phyloP scores from a whole-genome alignment of 2,329 filamentous ascomycete species.

The Cladophialophora chaetospira region DNA sequence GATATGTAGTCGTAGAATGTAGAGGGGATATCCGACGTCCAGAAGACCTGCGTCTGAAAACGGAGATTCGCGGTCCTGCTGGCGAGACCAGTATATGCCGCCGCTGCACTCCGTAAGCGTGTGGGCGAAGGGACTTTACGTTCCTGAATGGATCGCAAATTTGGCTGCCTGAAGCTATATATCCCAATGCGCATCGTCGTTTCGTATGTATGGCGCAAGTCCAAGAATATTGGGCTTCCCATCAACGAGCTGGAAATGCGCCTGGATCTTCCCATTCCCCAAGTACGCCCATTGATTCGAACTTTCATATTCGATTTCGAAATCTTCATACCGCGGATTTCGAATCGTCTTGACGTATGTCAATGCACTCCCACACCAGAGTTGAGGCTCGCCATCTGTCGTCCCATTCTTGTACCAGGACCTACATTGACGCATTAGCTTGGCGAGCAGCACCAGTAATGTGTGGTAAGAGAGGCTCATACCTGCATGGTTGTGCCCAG shows the following conservation, averaged over 20 bases:
- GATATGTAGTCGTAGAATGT: no score
- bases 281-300: slow-evolving; percentile 45
- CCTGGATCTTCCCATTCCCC: slow-evolving; percentile 48
- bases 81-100: no score
- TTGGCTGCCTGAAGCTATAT: no score
- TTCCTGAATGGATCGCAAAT: no score
- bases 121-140: no score
- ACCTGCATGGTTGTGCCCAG: neutral
- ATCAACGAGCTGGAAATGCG: no score
- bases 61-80: no score
- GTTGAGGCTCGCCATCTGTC: neutral
- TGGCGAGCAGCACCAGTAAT: neutral
- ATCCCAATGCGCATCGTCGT: neutral
- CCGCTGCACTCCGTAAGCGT: no score
- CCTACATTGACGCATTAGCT: neutral
- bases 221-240: slow-evolving; percentile 1
- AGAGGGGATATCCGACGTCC: no score
- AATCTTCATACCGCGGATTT: slow-evolving; percentile 40
- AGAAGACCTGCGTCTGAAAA: no score
- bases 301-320: slow-evolving; percentile 41
- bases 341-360: slow-evolving; percentile 36
- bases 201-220: slow-evolving; percentile 5
- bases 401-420: slow-evolving; percentile 15
- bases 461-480: neutral
- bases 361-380: slow-evolving; percentile 5